Evolutionary conservation across 208 protist genomes (phyloP).

Genomic region (Wallacemonas sp.): DNA sequence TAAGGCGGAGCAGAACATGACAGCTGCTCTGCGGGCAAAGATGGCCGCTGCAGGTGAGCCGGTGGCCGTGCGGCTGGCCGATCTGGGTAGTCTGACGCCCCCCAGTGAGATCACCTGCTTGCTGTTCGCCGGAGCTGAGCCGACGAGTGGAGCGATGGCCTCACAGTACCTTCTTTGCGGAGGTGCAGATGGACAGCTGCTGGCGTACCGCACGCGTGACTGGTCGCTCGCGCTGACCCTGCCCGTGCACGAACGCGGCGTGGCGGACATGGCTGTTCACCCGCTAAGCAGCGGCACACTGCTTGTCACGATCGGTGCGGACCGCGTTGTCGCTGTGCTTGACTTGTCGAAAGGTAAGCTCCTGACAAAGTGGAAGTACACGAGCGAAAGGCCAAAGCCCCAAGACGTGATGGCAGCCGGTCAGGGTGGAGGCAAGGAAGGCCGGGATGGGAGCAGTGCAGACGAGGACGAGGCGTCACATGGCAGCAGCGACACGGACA

Average conservation of each 20-base stretch:
- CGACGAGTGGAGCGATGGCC: slow-evolving; percentile 3
- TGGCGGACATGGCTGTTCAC: slow-evolving; percentile 51
- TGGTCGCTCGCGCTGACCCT: slow-evolving; percentile 45
- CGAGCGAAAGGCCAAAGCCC: not conserved
- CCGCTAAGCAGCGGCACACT: slow-evolving; percentile 50
- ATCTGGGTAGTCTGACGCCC: slow-evolving; percentile 63
- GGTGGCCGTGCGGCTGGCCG: slow-evolving; percentile 44
- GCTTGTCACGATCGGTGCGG: slow-evolving; percentile 50
- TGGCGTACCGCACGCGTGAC: slow-evolving; percentile 70
- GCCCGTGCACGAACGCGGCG: slow-evolving; percentile 52
- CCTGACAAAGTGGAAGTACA: slow-evolving; percentile 84
- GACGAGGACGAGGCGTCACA: not conserved
- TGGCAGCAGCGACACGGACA: not conserved
- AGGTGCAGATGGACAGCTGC: slow-evolving; percentile 52
- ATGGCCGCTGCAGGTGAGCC: slow-evolving; percentile 41
- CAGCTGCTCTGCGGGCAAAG: slow-evolving; percentile 22
- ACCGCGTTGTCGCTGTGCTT: slow-evolving; percentile 64
- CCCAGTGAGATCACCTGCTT: slow-evolving; percentile 52
- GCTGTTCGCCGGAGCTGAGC: slow-evolving; percentile 24
- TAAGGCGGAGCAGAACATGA: slow-evolving; percentile 47
- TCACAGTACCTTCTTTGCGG: slow-evolving; percentile 65
- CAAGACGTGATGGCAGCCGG: slow-evolving; percentile 14
- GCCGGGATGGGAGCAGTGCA: not conserved
- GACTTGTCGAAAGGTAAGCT: slow-evolving; percentile 53
- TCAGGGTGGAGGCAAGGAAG: not conserved